A percentile compares a stretch with the other conserved stretches of the same genome.
These are phyloP conservation scores for Dryadomyces quercivorus DNA, from an alignment of 2,329 filamentous ascomycete species.

Conservation along the genomic window DNA sequence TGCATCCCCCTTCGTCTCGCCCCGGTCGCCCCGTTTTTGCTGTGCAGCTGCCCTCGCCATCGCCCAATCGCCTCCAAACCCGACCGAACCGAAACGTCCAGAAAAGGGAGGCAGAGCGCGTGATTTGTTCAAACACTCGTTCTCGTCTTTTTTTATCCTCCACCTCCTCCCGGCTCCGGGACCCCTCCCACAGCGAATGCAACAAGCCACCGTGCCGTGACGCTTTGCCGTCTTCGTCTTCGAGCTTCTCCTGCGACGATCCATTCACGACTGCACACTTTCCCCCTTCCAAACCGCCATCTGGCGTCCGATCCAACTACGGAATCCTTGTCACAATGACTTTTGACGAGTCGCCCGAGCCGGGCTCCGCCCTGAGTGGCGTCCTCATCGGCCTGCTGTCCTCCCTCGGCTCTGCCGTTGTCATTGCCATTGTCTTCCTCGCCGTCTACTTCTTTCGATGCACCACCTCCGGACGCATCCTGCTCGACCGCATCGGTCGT, in stretches of 20 bases:
- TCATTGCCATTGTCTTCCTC: slow-evolving; percentile 68
- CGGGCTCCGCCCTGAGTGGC: slow-evolving; percentile 40
- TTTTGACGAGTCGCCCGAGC: slow-evolving; percentile 4
- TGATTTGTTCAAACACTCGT: neutral
- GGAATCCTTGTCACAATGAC: neutral
- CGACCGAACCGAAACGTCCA: neutral
- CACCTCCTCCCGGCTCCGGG: neutral
- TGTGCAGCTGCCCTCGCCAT: neutral
- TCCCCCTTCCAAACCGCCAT: too few species aligned
- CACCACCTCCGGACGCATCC: slow-evolving; percentile 75
- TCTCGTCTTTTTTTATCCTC: neutral
- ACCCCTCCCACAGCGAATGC: neutral
- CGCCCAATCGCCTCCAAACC: neutral
- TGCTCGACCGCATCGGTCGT: slow-evolving; percentile 83
- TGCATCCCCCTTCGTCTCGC: neutral
- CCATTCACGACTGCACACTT: neutral
- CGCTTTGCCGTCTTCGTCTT: slow-evolving; percentile 3
- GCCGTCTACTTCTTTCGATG: slow-evolving; percentile 91
- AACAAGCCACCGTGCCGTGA: neutral
- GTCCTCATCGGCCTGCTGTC: slow-evolving; percentile 92
- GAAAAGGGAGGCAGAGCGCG: neutral
- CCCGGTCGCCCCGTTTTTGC: neutral
- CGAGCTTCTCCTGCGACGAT: neutral
- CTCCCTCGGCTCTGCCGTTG: slow-evolving; percentile 79
- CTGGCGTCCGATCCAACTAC: neutral